These are phyloP conservation scores for Erysimum cheiranthoides DNA, from an alignment of 345 rosid species.

Conservation along the genomic window DNA sequence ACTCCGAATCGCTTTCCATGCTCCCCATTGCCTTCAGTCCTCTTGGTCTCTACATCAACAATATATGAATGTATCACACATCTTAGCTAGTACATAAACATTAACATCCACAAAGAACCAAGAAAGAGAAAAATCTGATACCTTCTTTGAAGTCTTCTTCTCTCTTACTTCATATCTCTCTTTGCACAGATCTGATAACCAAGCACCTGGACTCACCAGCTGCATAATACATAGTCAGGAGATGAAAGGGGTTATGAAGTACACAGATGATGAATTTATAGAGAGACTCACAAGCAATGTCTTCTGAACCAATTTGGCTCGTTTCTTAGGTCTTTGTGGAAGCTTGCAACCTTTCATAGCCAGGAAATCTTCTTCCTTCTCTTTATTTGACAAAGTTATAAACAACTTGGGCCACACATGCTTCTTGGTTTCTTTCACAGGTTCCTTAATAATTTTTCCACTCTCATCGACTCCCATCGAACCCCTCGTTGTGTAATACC, in stretches of 20 bases:
- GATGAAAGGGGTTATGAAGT: neutral
- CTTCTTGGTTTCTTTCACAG: conserved; percentile 64
- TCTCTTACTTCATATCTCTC: conserved; percentile 94
- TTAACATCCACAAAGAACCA: neutral
- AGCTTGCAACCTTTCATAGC: conserved; percentile 96
- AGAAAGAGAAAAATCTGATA: conserved; percentile 30
- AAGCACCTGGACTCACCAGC: conserved; percentile 92
- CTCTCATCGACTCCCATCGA: conserved; percentile 72
- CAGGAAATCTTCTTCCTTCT: conserved; percentile 94
- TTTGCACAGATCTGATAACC: conserved; percentile 83
- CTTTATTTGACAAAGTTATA: conserved; percentile 80
- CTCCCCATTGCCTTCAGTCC: conserved; percentile 75
- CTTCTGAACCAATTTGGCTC: conserved; percentile 88
- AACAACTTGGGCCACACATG: conserved; percentile 80
- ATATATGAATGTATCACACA: conserved; percentile 17
- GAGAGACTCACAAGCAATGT: conserved; percentile 67
- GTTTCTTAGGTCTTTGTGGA: conserved; percentile 90
- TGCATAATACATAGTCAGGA: conserved; percentile 42
- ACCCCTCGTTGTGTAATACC: conserved; percentile 82
- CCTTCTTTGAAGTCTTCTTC: conserved; percentile 94
- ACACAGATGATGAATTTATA: neutral
- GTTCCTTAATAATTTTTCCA: conserved; percentile 60
- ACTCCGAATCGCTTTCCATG: conserved; percentile 66
- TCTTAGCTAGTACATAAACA: conserved; percentile 2
- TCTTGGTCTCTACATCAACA: conserved; percentile 56